Evolutionary conservation across 2,329 filamentous ascomycete species (phyloP).

Genomic region (Lojkania enalia): DNA sequence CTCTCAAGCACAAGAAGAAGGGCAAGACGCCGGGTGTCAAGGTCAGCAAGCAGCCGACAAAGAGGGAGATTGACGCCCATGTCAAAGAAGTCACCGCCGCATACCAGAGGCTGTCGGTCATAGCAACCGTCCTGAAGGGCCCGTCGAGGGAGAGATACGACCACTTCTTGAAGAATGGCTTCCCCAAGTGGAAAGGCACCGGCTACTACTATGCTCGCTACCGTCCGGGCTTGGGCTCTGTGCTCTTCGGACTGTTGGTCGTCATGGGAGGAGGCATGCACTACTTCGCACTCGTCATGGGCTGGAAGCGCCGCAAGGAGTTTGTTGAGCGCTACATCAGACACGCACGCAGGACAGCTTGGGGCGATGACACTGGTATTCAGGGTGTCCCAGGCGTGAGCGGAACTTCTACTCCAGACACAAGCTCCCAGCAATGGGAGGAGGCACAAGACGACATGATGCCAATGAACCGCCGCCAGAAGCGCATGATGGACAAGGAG

Average conservation of each 20-base stretch:
- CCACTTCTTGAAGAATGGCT: constrained; percentile 89
- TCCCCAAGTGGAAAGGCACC: constrained; percentile 94
- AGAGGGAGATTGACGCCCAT: constrained; percentile 75
- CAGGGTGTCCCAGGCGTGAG: constrained; percentile 65
- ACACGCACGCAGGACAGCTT: constrained; percentile 83
- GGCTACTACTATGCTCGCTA: constrained; percentile 98
- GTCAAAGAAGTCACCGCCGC: constrained; percentile 80
- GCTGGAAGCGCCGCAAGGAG: constrained; percentile 86
- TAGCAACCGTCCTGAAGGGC: constrained; percentile 83
- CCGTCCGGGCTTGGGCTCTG: constrained; percentile 85
- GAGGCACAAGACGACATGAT: constrained; percentile 56
- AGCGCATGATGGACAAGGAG: constrained; percentile 85
- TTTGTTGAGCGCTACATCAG: constrained; percentile 92
- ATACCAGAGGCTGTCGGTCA: constrained; percentile 81
- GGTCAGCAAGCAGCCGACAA: constrained; percentile 70
- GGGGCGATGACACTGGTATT: constrained; percentile 77
- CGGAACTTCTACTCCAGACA: constrained; percentile 43
- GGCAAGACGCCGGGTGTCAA: constrained; percentile 60
- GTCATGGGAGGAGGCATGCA: constrained; percentile 83
- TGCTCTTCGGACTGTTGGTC: constrained; percentile 79
- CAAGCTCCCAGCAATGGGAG: constrained; percentile 43
- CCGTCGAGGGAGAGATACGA: constrained; percentile 85
- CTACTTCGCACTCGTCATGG: constrained; percentile 81
- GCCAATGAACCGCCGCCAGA: constrained; percentile 75
- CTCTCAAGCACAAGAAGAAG: constrained; percentile 53